Conservation (phyloP, 2,329 filamentous ascomycete species). For the Aureobasidium zeae region DNA sequence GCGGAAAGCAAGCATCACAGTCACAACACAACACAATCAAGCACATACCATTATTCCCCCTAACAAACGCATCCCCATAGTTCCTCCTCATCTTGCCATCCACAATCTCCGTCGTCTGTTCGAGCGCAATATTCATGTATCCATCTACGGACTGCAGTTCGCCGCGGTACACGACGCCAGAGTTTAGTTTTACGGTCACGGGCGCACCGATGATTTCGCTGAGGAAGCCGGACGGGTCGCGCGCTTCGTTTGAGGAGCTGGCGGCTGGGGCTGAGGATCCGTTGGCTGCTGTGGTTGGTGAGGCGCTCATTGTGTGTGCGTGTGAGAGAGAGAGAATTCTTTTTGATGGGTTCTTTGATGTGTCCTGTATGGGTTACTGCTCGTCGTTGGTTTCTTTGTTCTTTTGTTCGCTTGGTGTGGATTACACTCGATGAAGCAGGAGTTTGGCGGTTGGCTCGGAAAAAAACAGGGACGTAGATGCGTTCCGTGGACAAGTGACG, state of each 20-base stretch:
- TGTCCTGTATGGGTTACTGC: too few species aligned
- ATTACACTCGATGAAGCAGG: too few species aligned
- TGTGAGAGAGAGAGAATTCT: too few species aligned
- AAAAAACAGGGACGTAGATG: too few species aligned
- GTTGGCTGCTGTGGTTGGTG: not conserved
- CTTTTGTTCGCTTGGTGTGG: too few species aligned
- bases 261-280: not conserved
- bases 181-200: constrained; percentile 96
- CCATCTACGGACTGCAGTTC: constrained; percentile 95
- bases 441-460: too few species aligned
- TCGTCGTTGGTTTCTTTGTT: not conserved
- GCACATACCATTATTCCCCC: constrained; percentile 79
- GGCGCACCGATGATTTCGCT: constrained; percentile 89
- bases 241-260: constrained; percentile 49
- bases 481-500: too few species aligned
- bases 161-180: constrained; percentile 96
- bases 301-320: constrained; percentile 5
- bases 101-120: constrained; percentile 88
- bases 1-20: not conserved
- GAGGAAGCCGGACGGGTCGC: constrained; percentile 88
- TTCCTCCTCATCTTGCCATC: constrained; percentile 72
- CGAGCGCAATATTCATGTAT: constrained; percentile 98
- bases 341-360: not conserved
- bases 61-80: constrained; percentile 90
- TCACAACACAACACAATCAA: not conserved